phyloP scores from a whole-genome alignment of 1,284 basidiomycete genomes.

The Ceratobasidium theobromae region DNA sequence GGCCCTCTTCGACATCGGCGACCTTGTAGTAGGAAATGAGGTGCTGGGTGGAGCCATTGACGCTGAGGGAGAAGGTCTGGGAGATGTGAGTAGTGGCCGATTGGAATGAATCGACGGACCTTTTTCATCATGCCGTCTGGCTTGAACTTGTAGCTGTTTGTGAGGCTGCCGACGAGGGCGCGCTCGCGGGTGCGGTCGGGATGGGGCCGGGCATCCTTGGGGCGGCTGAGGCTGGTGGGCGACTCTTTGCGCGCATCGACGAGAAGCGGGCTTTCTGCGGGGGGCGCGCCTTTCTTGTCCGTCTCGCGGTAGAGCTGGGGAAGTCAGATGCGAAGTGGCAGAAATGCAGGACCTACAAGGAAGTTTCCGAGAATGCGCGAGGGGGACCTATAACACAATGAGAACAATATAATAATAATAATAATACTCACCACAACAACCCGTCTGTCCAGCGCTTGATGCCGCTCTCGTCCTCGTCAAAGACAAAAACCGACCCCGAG shows the following conservation, averaged over 20 bases:
- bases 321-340: not conserved
- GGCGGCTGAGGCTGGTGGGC: constrained; percentile 57
- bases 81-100: too few relatives aligned
- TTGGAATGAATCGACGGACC: too few relatives aligned
- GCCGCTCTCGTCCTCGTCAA: constrained; percentile 95
- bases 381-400: constrained; percentile 49
- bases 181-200: constrained; percentile 68
- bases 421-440: constrained; percentile 69
- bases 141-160: constrained; percentile 90
- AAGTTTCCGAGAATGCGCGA: constrained; percentile 92
- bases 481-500: constrained; percentile 94
- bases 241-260: constrained; percentile 45
- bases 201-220: constrained; percentile 47
- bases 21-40: constrained; percentile 95
- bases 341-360: constrained; percentile 50
- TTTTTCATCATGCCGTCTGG: constrained; percentile 92
- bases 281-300: constrained; percentile 63
- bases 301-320: constrained; percentile 81
- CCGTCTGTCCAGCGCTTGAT: constrained; percentile 99
- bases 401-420: constrained; percentile 38
- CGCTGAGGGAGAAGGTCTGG: constrained; percentile 90
- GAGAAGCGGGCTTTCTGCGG: constrained; percentile 45
- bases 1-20: constrained; percentile 85
- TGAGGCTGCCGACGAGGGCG: constrained; percentile 82
- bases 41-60: constrained; percentile 85